These are phyloP conservation scores for Escallonia herrerae DNA, from an alignment of 129 eudicot genomes.

Conservation along the genomic window DNA sequence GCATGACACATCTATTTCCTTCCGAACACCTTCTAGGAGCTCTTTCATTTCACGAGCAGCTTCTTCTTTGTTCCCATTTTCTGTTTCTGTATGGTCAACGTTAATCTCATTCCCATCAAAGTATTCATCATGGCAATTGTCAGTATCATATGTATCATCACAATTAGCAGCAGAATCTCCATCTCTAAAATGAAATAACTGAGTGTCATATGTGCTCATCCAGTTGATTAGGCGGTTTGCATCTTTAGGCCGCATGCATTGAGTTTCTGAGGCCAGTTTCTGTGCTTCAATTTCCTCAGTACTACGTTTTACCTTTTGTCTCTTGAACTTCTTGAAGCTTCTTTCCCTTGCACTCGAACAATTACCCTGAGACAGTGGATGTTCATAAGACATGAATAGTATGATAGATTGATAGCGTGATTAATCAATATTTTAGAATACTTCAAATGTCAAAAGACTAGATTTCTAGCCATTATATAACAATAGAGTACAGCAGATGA, in stretches of 20 bases:
- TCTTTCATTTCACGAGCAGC: slow-evolving; percentile 1
- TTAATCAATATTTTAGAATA: no score
- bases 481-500: no score
- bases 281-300: neutral
- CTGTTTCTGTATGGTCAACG: neutral
- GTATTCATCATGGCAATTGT: slow-evolving; percentile 4
- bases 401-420: neutral
- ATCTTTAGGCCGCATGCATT: neutral
- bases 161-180: neutral
- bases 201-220: slow-evolving; percentile 19
- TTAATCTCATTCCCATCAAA: neutral
- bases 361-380: slow-evolving; percentile 8
- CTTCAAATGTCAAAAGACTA: no score
- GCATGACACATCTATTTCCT: neutral
- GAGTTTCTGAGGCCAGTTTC: neutral
- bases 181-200: slow-evolving; percentile 5
- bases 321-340: slow-evolving; percentile 15
- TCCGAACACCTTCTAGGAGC: neutral
- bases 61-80: neutral
- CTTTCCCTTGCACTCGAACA: slow-evolving; percentile 11
- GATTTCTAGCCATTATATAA: no score
- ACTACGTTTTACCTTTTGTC: slow-evolving; percentile 5
- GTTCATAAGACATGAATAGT: neutral
- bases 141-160: slow-evolving; percentile 10
- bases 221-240: slow-evolving; percentile 13